A percentile compares a stretch with the other conserved stretches of the same genome.
These are phyloP conservation scores for Rubroshorea leprosula DNA, from an alignment of 345 rosid genomes.

Conservation along the genomic window DNA sequence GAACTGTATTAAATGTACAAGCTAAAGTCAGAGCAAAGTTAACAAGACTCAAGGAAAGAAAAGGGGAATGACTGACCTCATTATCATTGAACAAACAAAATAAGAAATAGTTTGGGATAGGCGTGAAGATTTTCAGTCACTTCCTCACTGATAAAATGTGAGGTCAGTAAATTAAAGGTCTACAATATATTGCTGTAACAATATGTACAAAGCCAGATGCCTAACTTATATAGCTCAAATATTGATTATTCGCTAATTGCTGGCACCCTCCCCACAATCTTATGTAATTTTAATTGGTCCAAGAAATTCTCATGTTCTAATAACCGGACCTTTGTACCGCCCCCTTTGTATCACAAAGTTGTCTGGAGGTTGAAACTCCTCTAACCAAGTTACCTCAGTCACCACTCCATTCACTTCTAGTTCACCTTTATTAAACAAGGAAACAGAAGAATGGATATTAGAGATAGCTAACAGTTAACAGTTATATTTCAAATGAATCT, in stretches of 20 bases:
- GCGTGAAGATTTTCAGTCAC: background rate
- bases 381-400: slow-evolving; percentile 65
- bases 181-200: no score
- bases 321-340: slow-evolving; percentile 64
- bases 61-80: no score
- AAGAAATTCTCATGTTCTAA: slow-evolving; percentile 48
- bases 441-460: background rate
- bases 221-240: slow-evolving; percentile 21
- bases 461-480: background rate
- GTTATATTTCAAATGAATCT: background rate
- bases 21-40: no score
- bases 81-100: no score
- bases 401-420: slow-evolving; percentile 49
- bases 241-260: slow-evolving; percentile 12
- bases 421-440: slow-evolving; percentile 41
- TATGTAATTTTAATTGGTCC: slow-evolving; percentile 8
- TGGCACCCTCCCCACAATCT: slow-evolving; percentile 4
- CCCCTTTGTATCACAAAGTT: slow-evolving; percentile 67
- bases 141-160: slow-evolving; percentile 22
- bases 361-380: slow-evolving; percentile 82
- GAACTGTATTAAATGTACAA: no score
- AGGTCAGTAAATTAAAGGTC: slow-evolving; percentile 20
- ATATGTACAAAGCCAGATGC: slow-evolving; percentile 33
- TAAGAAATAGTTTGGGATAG: background rate
- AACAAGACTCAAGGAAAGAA: no score